Percentiles rank a stretch among this genome's conserved stretches.
Conservation (phyloP, 805 yeast species). For the Schwanniomyces polymorphus region DNA sequence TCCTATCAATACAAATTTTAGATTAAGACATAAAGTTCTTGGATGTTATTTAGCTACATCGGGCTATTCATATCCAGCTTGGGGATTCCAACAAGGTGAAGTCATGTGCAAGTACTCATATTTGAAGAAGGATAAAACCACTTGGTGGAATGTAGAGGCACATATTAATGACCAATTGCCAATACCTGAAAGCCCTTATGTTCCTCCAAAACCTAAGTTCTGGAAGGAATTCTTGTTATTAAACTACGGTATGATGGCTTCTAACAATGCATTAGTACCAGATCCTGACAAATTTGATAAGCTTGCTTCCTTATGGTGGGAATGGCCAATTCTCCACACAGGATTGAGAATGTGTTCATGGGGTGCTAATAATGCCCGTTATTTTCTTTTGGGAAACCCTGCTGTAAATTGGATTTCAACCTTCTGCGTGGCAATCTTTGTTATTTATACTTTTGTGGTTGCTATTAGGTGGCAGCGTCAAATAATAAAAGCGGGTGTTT, state of each 20-base stretch:
- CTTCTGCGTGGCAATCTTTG: conserved; percentile 18
- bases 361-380: conserved; percentile 58
- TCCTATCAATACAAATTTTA: conserved; percentile 74
- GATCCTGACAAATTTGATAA: conserved; percentile 73
- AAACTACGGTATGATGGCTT: conserved; percentile 85
- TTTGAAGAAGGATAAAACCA: conserved; percentile 54
- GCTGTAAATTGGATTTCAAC: conserved; percentile 66
- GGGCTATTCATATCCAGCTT: conserved; percentile 65
- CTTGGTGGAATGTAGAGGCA: conserved; percentile 83
- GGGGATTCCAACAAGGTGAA: conserved; percentile 88
- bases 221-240: conserved; percentile 73
- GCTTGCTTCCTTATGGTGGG: conserved; percentile 76
- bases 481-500: conserved; percentile 14
- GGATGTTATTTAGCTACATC: conserved; percentile 81
- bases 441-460: conserved; percentile 16
- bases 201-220: conserved; percentile 48
- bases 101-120: conserved; percentile 64
- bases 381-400: conserved; percentile 74
- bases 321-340: conserved; percentile 79
- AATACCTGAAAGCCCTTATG: conserved; percentile 27
- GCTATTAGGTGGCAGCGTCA: conserved; percentile 36
- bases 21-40: conserved; percentile 60
- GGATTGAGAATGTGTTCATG: conserved; percentile 80
- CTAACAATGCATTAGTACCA: conserved; percentile 79
- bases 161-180: conserved; percentile 54